Evolutionary conservation across 73 alveolate species (phyloP), one percentile per base, ranked within the genome.

Genomic region (Effrenium voratum): DNA sequence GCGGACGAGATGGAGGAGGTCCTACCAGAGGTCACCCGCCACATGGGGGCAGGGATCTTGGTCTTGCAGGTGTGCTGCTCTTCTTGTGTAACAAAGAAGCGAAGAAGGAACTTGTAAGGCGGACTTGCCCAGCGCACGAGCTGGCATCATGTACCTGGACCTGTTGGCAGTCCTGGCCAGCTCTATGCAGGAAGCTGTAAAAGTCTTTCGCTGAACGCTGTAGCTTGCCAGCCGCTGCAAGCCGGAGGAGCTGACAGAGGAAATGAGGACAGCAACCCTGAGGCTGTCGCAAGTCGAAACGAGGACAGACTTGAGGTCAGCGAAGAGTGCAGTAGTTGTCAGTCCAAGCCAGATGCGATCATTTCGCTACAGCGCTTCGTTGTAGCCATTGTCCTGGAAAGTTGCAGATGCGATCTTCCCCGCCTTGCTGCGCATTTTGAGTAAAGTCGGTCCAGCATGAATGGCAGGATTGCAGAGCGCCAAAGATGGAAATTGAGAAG

Each of bases 71-170:
- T 34, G n/a, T n/a, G n/a, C n/a, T n/a, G n/a, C n/a, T n/a, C n/a
- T n/a, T n/a, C n/a, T n/a, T n/a, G n/a, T n/a, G n/a, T n/a, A n/a
- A n/a, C n/a, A n/a, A n/a, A n/a, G n/a, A n/a, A n/a, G n/a, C n/a
- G n/a, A n/a, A n/a, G n/a, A n/a, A n/a, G n/a, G n/a, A n/a, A n/a
- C n/a, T n/a, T n/a, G n/a, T n/a, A 10, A 76, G 60, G 60, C 87
- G 19, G 87, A 43, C 72, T 22, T 22, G 12, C 60, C 19, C n/a
- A 26, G 41, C 45, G 87, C 87, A 15, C 55, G 87, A 79, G 90
- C 90, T 10, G 90, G 90, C 46, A 79, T 79, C 66, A 79, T 79
- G 90, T 79, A 79, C 90, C 90, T 79, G 70, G 90, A 79, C 90
- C n/a, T 79, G 90, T 2, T 79, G 90, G 90, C 90, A n/a, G 90